Evolutionary conservation across 805 yeast genomes (phyloP), one percentile per base, ranked within the genome.

Genomic region (Blastobotrys mokoenaii): DNA sequence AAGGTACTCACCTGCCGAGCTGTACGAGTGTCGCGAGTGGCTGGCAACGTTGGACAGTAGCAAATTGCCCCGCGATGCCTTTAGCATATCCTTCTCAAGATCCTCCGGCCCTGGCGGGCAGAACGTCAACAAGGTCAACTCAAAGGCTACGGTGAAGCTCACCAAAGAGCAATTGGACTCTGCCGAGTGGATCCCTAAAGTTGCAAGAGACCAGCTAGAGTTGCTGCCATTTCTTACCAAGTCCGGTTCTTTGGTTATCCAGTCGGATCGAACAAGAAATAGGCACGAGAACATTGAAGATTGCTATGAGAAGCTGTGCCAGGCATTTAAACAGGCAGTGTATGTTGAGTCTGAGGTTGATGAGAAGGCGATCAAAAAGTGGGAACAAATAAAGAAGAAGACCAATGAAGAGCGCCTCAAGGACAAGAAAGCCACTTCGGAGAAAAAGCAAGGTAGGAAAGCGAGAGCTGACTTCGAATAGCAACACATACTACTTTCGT

Each of bases 31-130:
- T 6, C 64, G 66, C 48, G 41, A 51, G 30, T 79, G 83, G 82
- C 54, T 77, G 5, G 45, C 52, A 2, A 35, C 43, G 0, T 62
- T 70, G 45, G 50, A 55, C 1, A 54, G 57, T 5, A 27, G 48
- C 1, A 45, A 58, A 5, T 66, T 81, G 2, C 85, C 84, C 1
- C 58, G 65, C 11, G 51, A 60, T 14, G 53, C 61, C 12, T 80
- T 81, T 53, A 62, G 64, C 1, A 57, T 73, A 1, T 51, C 69
- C 3, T 81, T 64, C 56, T 67, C 77, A 44, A 62, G 89, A 47
- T 74, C 93, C 0, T 76, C 88, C 30, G 95, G 95, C 0, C 86
- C 95, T 0, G 95, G 95, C 1, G 95, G 95, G 0, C 95, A 85
- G 54, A 82, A 86, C 56, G 94, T 86, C 9, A 85, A 85, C 61